A percentile compares a stretch with the other conserved stretches of the same genome.
phyloP scores from a whole-genome alignment of 2,329 filamentous ascomycete genomes.

The Aureobasidium vineae region DNA sequence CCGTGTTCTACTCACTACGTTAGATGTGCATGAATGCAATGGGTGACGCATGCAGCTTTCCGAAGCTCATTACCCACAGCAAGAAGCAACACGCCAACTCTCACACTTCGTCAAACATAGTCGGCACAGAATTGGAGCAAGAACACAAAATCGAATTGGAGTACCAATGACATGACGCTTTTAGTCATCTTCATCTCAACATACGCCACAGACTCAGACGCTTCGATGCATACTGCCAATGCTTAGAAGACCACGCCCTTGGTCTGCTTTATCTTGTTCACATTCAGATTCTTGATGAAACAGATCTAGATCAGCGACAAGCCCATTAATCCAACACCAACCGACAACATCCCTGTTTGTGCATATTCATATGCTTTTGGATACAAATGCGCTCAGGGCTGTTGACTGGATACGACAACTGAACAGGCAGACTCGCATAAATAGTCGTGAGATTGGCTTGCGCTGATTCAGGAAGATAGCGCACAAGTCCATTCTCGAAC shows the following conservation, averaged over 20 bases:
- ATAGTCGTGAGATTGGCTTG: conserved; percentile 44
- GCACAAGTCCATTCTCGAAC: conserved; percentile 39
- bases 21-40: no score
- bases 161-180: no score
- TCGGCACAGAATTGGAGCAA: no score
- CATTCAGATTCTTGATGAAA: conserved; percentile 52
- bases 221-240: no score
- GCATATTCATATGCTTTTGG: conserved; percentile 39
- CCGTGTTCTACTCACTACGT: no score
- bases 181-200: no score
- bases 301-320: conserved; percentile 42
- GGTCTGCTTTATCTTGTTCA: conserved; percentile 50
- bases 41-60: no score
- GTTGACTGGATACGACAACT: conserved; percentile 54
- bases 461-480: conserved; percentile 46
- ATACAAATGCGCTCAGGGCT: conserved; percentile 48
- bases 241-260: conserved; percentile 49
- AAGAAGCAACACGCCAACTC: no score
- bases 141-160: no score
- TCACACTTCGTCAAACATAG: no score
- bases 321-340: conserved; percentile 35
- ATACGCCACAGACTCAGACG: no score
- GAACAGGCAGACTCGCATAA: conserved; percentile 54
- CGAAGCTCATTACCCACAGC: no score
- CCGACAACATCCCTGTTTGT: conserved; percentile 40